Evolutionary conservation across 495 filamentous ascomycete genomes (phyloP), one percentile per base, ranked within the genome.

Genomic region (Neurospora sublineolata): DNA sequence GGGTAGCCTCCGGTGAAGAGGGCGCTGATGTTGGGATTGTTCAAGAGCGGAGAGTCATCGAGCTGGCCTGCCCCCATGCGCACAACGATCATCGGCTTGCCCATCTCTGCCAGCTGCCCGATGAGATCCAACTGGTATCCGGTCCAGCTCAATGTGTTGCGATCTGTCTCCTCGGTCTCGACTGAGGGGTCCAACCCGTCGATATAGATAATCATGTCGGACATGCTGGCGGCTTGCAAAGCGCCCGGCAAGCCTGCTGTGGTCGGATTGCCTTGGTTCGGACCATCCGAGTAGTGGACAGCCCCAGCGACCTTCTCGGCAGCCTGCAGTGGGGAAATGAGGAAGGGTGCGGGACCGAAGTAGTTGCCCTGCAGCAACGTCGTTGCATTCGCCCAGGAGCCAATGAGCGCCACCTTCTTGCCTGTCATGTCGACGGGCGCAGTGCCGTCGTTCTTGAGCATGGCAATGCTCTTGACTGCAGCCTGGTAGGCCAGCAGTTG

Each of bases 171-270:
- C 69, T 85, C 83, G 4, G 73, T 73, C 41, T 80, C 82, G 38
- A 81, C 73, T 20, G 75, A 75, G 36, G 70, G 78, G 73, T 85
- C 83, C 36, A 80, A 80, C 8, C 83, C 83, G 27, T 82, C 83
- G 11, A 83, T 77, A 60, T 79, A 84, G 23, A 84, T 58, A 38
- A 84, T 80, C 5, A 78, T 75, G 60, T 84, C 82, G 18, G 83
- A 76, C 7, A 78, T 74, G 6, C 74, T 72, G 0, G 82, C 82
- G 7, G 78, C 79, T 4, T 73, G 72, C 5, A 82, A 68, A 18
- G 82, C 80, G 20, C 10, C 89, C 82, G 74, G 84, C 82, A 74
- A 89, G 89, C 42, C 83, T 85, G 4, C 87, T 86, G 64, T 85
- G 79, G 1, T 85, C 86, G 64, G 72, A 73, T 8, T 87, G 87